Evolutionary conservation across 179 eudicot species (phyloP).

Genomic region (Spergularia azorica): DNA sequence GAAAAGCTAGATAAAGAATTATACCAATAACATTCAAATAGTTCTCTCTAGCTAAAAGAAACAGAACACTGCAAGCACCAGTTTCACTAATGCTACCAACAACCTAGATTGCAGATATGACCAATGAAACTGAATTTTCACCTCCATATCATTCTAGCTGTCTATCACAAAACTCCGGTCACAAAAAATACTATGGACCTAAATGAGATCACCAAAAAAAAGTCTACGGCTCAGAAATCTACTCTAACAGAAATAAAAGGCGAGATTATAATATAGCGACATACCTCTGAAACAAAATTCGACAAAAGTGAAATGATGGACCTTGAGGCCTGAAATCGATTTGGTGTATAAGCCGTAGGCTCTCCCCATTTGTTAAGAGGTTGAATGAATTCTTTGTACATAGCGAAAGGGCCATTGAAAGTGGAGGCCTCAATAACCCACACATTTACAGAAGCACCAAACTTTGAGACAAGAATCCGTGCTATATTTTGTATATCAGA

Average conservation of each 20-base stretch:
- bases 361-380: slow-evolving; percentile 67
- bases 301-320: slow-evolving; percentile 57
- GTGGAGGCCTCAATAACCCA: slow-evolving; percentile 87
- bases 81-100: too few species aligned
- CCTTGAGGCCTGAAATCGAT: slow-evolving; percentile 75
- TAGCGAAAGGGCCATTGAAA: slow-evolving; percentile 87
- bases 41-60: too few species aligned
- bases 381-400: slow-evolving; percentile 68
- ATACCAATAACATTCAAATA: too few species aligned
- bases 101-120: too few species aligned
- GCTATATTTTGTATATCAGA: slow-evolving; percentile 66
- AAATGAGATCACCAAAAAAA: too few species aligned
- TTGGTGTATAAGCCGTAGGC: slow-evolving; percentile 60
- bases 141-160: too few species aligned
- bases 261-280: neutral
- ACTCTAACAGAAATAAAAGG: neutral
- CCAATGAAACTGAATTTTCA: too few species aligned
- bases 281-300: slow-evolving; percentile 65
- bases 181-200: too few species aligned
- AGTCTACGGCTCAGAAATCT: neutral
- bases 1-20: too few species aligned
- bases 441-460: slow-evolving; percentile 65
- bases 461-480: slow-evolving; percentile 70
- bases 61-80: too few species aligned
- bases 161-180: too few species aligned